phyloP scores from a whole-genome alignment of 2,329 filamentous ascomycete species.

The Claviceps sp. region DNA sequence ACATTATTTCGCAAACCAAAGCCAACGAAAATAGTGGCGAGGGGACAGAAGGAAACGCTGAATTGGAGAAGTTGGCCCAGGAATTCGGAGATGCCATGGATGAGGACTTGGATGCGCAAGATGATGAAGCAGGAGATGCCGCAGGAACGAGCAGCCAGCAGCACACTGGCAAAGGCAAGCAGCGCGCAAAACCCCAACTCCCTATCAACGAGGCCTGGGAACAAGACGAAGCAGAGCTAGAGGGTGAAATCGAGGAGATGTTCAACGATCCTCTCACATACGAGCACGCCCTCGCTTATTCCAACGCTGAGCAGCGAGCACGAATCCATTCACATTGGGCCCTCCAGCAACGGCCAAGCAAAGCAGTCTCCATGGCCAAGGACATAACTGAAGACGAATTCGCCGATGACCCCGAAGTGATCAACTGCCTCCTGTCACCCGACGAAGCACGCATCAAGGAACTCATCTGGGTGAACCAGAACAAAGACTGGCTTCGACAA shows the following conservation, averaged over 20 bases:
- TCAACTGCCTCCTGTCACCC: slow-evolving; percentile 60
- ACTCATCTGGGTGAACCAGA: slow-evolving; percentile 85
- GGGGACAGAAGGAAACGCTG: slow-evolving; percentile 16
- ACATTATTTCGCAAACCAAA: slow-evolving; percentile 15
- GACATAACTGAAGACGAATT: slow-evolving; percentile 74
- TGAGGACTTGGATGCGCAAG: slow-evolving; percentile 14
- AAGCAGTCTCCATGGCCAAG: slow-evolving; percentile 41
- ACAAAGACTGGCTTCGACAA: slow-evolving; percentile 81
- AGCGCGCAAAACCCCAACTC: slow-evolving; percentile 28
- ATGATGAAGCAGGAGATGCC: neutral
- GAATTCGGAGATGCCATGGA: slow-evolving; percentile 31
- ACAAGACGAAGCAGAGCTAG: slow-evolving; percentile 49
- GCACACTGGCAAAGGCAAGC: slow-evolving; percentile 11
- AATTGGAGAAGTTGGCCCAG: slow-evolving; percentile 27
- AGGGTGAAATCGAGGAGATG: slow-evolving; percentile 57
- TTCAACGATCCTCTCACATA: slow-evolving; percentile 48
- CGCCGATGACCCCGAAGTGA: slow-evolving; percentile 76
- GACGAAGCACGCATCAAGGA: slow-evolving; percentile 75
- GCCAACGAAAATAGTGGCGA: slow-evolving; percentile 7
- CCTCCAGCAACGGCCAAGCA: slow-evolving; percentile 32
- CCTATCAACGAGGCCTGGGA: slow-evolving; percentile 50
- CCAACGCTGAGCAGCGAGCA: slow-evolving; percentile 42
- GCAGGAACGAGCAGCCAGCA: slow-evolving; percentile 4
- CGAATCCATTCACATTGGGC: slow-evolving; percentile 39
- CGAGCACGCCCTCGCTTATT: slow-evolving; percentile 43